Base-by-base conservation (phyloP, 148 eudicot species). In the Silene uniflora region DNA sequence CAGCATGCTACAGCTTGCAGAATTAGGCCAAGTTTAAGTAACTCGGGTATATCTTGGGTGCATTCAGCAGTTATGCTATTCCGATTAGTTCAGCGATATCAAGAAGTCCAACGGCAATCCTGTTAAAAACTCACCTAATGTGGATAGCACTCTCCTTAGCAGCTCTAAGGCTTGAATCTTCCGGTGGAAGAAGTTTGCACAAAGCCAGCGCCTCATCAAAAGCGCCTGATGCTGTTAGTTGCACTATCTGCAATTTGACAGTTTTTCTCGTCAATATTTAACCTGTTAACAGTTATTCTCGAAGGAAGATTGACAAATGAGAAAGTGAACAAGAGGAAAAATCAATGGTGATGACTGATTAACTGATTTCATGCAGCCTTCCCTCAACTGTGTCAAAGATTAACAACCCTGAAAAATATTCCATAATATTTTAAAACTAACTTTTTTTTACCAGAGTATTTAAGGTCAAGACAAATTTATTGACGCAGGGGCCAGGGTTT, bases 131-230 rank as follows among this genome's bases (percentile, higher is more conserved):
- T 75, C 72, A 95, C 99, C 99, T 92, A 24, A 91, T 80, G 82
- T 92, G 98, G 84, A 96, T 96, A 73, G 99, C 88, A 81, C 96
- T 93, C 89, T 96, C 99, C 86, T 91, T 96, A 77, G 98, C 85
- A 75, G 98, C 91, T 86, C 97, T 85, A 59, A 96, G 97, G 80
- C 86, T 92, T 73, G 99, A 91, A 84, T 96, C 99, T 85, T 96
- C 99, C 19, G 86, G 89, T 61, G 99, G 99, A 73, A 96, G 97
- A 80, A 96, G 83, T 83, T 89, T 96, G 82, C 99, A 96, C 81
- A 96, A 85, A 72, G 95, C 87, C 85, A 96, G 75, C 24, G 99
- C 99, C 82, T 96, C 98, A 81, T 96, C 99, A 81, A 96, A 96
- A 82, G 91, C 84, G 54, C 98, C 99, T 71, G 99, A 96, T 81